Conservation (phyloP, 345 rosid species). For the Gossypium herbaceum region DNA sequence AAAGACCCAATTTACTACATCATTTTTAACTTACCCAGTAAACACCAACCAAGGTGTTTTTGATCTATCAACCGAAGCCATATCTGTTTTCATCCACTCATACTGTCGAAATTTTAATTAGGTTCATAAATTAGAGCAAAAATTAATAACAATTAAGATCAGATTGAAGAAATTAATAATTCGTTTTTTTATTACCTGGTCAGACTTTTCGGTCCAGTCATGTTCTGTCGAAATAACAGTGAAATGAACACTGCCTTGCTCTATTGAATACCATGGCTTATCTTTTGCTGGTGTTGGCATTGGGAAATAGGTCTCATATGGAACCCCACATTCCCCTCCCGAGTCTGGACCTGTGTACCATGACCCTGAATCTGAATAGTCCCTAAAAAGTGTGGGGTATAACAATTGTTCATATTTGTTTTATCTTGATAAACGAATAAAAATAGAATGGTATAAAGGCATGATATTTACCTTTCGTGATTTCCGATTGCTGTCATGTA, state of each 20-base stretch:
- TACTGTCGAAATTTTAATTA: conserved; percentile 28
- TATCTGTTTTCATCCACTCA: conserved; percentile 50
- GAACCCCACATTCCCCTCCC: conserved; percentile 73
- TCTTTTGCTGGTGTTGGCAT: conserved; percentile 63
- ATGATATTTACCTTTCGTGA: conserved; percentile 51
- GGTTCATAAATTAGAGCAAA: background rate
- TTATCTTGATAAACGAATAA: no score
- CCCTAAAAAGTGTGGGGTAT: conserved; percentile 29
- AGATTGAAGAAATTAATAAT: background rate
- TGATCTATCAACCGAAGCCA: conserved; percentile 55
- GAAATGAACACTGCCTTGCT: conserved; percentile 54
- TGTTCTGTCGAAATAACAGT: conserved; percentile 67
- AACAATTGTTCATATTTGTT: no score
- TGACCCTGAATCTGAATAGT: conserved; percentile 46
- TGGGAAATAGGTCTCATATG: conserved; percentile 64
- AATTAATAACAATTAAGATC: background rate
- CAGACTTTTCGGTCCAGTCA: conserved; percentile 42
- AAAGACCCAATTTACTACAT: no score
- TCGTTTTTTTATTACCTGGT: conserved; percentile 36
- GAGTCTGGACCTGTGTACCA: conserved; percentile 51
- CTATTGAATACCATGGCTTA: conserved; percentile 75
- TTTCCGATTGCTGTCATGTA: conserved; percentile 82
- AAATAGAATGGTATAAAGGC: no score
- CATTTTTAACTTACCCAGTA: conserved; percentile 39
- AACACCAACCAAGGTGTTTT: conserved; percentile 67